A percentile compares a stretch with the other conserved stretches of the same genome.
phyloP scores from a whole-genome alignment of 2,329 filamentous ascomycete species.

The Aulographum hederae region DNA sequence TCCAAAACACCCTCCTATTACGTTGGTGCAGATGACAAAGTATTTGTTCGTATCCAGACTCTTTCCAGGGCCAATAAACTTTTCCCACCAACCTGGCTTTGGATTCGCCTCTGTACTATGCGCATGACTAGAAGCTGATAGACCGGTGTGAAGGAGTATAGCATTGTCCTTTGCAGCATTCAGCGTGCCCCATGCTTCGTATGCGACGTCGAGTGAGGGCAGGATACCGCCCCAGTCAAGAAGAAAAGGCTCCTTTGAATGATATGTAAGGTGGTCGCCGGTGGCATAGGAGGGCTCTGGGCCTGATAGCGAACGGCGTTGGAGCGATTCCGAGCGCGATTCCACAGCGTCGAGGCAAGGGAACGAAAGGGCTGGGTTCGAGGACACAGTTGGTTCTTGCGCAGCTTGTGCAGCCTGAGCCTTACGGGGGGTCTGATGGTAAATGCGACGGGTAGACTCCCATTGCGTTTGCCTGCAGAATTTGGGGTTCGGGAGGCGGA shows the following conservation, averaged over 20 bases:
- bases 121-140: conserved; percentile 94
- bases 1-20: conserved; percentile 88
- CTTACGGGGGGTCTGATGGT: not conserved
- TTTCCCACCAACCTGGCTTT: conserved; percentile 95
- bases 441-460: not conserved
- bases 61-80: conserved; percentile 77
- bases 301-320: conserved; percentile 48
- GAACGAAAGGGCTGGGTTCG: conserved; percentile 21
- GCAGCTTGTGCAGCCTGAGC: not conserved
- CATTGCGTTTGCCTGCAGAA: too few species aligned
- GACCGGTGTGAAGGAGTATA: conserved; percentile 79
- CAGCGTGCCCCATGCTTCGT: conserved; percentile 77
- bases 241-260: conserved; percentile 53
- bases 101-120: conserved; percentile 78
- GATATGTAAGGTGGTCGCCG: conserved; percentile 64
- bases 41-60: conserved; percentile 84
- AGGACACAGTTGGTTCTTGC: conserved; percentile 7
- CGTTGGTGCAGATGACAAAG: conserved; percentile 90
- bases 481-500: too few species aligned
- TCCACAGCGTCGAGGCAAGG: conserved; percentile 23
- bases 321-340: conserved; percentile 43
- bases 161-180: conserved; percentile 72
- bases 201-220: conserved; percentile 74
- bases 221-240: conserved; percentile 94
- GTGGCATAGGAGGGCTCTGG: conserved; percentile 91